Percentiles rank a stretch among this genome's conserved stretches.
Conservation (phyloP, 192 early-diverging fungal species). For the Haplosporangium gracile region DNA sequence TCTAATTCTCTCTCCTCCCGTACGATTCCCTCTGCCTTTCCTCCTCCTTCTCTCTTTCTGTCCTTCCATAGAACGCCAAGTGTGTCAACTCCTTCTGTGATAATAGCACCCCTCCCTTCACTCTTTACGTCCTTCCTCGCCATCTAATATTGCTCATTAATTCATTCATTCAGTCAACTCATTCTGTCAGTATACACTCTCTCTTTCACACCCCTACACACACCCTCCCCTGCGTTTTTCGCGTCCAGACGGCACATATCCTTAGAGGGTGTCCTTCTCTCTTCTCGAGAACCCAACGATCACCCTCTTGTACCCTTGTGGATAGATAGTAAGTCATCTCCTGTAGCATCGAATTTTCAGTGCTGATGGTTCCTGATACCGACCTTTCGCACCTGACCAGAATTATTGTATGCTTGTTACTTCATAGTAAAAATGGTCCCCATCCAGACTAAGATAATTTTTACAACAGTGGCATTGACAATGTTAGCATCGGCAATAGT, state of each 20-base stretch:
- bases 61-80: neutral
- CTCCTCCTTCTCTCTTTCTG: neutral
- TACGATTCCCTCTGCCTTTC: neutral
- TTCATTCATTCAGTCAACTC: neutral
- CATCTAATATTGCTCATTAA: neutral
- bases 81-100: neutral
- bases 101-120: neutral
- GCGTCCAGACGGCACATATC: neutral
- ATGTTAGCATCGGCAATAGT: neutral
- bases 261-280: neutral
- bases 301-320: neutral
- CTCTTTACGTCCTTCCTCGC: neutral
- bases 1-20: neutral
- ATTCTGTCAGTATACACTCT: neutral
- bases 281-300: too few species aligned
- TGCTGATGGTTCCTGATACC: neutral
- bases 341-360: neutral
- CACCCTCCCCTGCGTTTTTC: neutral
- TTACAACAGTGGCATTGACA: neutral
- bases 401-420: neutral
- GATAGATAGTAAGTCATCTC: neutral
- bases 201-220: neutral
- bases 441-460: neutral
- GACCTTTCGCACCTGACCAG: neutral
- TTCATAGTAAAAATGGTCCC: neutral